Conservation (phyloP, 495 filamentous ascomycete species). For the Penicillium fimorum region DNA sequence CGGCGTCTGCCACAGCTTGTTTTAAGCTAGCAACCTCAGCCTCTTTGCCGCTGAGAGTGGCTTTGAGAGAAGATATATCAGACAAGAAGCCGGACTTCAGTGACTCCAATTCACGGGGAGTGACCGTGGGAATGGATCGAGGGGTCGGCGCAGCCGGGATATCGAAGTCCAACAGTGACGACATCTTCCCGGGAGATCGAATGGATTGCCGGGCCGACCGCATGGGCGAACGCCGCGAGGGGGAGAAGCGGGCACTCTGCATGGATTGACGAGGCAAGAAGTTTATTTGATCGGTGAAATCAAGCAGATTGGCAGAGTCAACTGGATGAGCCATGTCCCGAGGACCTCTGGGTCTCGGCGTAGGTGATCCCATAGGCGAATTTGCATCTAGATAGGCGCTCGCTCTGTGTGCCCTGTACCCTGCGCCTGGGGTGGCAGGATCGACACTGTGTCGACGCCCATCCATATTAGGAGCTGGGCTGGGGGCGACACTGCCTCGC, state of each 20-base stretch:
- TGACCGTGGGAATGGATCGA: slow-evolving; percentile 84
- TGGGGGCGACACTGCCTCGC: slow-evolving; percentile 30
- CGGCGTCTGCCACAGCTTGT: slow-evolving; percentile 80
- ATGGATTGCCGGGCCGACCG: slow-evolving; percentile 34
- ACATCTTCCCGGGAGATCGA: slow-evolving; percentile 36
- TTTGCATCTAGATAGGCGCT: slow-evolving; percentile 35
- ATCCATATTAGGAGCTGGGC: slow-evolving; percentile 19
- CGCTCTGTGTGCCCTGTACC: slow-evolving; percentile 30
- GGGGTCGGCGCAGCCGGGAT: slow-evolving; percentile 87
- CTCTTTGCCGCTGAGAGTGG: slow-evolving; percentile 84
- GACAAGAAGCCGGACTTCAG: slow-evolving; percentile 86
- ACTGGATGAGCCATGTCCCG: slow-evolving; percentile 47
- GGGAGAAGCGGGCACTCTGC: slow-evolving; percentile 42
- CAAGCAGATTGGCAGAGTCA: slow-evolving; percentile 62
- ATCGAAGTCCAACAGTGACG: slow-evolving; percentile 82
- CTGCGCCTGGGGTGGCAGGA: slow-evolving; percentile 38
- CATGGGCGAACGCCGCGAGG: slow-evolving; percentile 45
- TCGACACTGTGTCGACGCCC: slow-evolving; percentile 23
- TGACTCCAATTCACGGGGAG: slow-evolving; percentile 86
- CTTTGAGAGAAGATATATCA: slow-evolving; percentile 85
- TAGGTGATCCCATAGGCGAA: slow-evolving; percentile 54
- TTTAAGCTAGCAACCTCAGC: slow-evolving; percentile 84
- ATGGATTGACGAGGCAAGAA: slow-evolving; percentile 45
- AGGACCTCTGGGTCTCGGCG: slow-evolving; percentile 58
- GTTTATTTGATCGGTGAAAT: slow-evolving; percentile 81